phyloP scores from a whole-genome alignment of 352 stramenopile genomes.

The Pseudoperonospora humuli region DNA sequence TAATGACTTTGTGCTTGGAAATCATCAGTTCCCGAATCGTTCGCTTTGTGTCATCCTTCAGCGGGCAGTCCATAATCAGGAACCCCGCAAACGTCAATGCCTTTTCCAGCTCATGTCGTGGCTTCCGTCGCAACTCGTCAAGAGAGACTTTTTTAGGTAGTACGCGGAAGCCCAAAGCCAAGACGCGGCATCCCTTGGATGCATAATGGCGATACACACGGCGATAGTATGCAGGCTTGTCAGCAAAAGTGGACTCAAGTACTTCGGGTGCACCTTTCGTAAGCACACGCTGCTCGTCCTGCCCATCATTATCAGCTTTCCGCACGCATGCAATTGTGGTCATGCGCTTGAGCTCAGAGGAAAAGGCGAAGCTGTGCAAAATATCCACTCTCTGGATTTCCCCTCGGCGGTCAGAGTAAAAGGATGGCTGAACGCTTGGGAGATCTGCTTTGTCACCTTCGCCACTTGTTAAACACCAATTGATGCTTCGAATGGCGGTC shows the following conservation, averaged over 20 bases:
- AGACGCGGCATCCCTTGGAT: constrained; percentile 82
- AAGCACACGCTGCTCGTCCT: constrained; percentile 84
- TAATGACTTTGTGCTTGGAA: constrained; percentile 89
- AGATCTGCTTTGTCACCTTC: constrained; percentile 19
- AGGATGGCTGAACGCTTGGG: constrained; percentile 22
- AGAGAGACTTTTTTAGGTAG: constrained; percentile 52
- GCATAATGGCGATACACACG: constrained; percentile 76
- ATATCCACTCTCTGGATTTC: constrained; percentile 91
- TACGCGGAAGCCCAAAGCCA: constrained; percentile 93
- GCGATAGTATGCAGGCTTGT: constrained; percentile 87
- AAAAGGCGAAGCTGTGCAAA: constrained; percentile 93
- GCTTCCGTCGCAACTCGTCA: constrained; percentile 59
- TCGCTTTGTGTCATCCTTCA: constrained; percentile 94
- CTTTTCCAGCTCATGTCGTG: constrained; percentile 86
- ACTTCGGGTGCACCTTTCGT: constrained; percentile 97
- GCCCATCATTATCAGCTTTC: constrained; percentile 55
- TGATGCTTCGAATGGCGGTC: constrained; percentile 85
- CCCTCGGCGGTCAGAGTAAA: constrained; percentile 22
- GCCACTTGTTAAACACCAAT: constrained; percentile 62
- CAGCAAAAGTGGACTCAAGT: constrained; percentile 79
- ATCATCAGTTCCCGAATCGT: constrained; percentile 91
- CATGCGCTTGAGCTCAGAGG: constrained; percentile 95
- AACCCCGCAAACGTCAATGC: constrained; percentile 95
- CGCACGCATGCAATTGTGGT: constrained; percentile 90
- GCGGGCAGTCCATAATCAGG: constrained; percentile 74